Base-by-base conservation (phyloP, 345 rosid species). In the Salix dunnii region DNA sequence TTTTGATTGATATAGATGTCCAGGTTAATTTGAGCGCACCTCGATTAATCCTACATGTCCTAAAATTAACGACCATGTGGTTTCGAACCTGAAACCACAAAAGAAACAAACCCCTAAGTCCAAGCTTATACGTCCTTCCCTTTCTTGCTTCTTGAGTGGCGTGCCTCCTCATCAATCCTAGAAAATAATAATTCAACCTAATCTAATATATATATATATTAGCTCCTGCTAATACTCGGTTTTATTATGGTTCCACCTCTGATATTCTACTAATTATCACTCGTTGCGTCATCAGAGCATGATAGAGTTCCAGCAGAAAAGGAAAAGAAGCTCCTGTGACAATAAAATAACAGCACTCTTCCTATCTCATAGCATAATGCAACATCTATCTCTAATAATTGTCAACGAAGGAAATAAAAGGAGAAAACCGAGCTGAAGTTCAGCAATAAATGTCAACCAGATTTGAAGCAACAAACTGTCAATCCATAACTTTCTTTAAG, bases 71-170 rank as follows among this genome's bases (percentile, higher is more conserved):
- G 1, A 33, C 1, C 1, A 33, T 33, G 0, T 33, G 0, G 35
- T 0, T 6, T 33, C 6, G 0, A 35, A 35, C 0, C 7, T 35
- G 0, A 35, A 5, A 35, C 7, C 36, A 5, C 7, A 0, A 6
- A 35, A 7, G 4, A 4, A 31, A 31, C 35, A 31, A 31, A 3
- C 35, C 0, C 5, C 31, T 30, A 30, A 2, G 31, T 30, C 31
- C 31, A 30, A 30, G 36, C 36, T 35, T 35, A 7, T 5, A 35
- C 75, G 33, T 4, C 43, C 13, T 63, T 17, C 17, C 74, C 36
- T 35, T 72, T 27, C 6, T 20, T 42, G 40, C 55, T 40, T 65
- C 60, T 10, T 53, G 12, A 27, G 8, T 8, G 62, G 20, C 7
- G 1, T 27, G 23, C 27, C 11, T 14, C 42, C 36, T 58, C 23